A percentile compares a stretch with the other conserved stretches of the same genome.
These are phyloP conservation scores for Brassica hybrid DNA, from an alignment of 441 rosid species.

Conservation along the genomic window DNA sequence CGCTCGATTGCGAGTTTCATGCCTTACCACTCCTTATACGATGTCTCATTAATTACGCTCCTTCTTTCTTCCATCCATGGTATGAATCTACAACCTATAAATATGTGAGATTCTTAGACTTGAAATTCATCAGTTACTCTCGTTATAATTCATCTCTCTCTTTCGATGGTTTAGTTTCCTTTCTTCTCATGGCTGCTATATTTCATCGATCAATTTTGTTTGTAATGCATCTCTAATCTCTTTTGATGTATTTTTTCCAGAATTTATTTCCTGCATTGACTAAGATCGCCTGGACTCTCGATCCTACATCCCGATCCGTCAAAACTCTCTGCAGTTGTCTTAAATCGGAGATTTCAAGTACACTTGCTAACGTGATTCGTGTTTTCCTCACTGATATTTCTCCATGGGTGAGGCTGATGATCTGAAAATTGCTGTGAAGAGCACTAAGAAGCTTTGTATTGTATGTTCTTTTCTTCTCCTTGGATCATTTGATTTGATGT, in stretches of 20 bases:
- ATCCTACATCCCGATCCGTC: slow-evolving; percentile 86
- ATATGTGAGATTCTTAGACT: not conserved
- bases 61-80: too few species aligned
- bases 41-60: too few species aligned
- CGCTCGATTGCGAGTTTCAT: too few species aligned
- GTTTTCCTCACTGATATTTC: not conserved
- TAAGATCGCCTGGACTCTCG: slow-evolving; percentile 94
- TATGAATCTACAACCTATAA: too few species aligned
- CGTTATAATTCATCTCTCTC: not conserved
- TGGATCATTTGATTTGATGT: slow-evolving; percentile 14
- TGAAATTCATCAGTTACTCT: not conserved
- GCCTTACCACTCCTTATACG: too few species aligned
- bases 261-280: slow-evolving; percentile 95
- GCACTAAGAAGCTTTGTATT: slow-evolving; percentile 91
- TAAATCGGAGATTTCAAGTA: not conserved
- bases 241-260: slow-evolving; percentile 47
- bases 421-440: slow-evolving; percentile 78
- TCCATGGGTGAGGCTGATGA: slow-evolving; percentile 47
- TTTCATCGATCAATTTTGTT: not conserved
- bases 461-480: slow-evolving; percentile 47
- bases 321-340: slow-evolving; percentile 61
- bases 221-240: not conserved
- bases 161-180: not conserved
- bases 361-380: not conserved
- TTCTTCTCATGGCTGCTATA: not conserved